These are phyloP conservation scores for Schrenkiella parvula DNA, from an alignment of 345 rosid genomes.

Conservation along the genomic window DNA sequence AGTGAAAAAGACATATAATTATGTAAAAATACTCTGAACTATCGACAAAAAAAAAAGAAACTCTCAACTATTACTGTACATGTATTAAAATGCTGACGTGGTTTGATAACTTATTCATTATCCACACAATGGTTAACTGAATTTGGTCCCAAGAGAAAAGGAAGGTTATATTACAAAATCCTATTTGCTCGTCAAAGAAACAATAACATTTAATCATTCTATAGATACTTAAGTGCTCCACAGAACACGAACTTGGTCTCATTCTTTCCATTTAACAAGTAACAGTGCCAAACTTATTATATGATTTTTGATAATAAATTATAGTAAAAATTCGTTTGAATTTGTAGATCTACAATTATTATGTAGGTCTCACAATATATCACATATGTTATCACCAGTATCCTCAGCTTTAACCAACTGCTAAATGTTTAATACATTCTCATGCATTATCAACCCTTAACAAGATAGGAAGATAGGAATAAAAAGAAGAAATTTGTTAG, in stretches of 20 bases:
- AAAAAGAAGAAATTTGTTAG: background rate
- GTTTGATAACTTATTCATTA: slow-evolving; percentile 27
- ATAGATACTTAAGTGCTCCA: background rate
- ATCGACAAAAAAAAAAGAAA: too few species aligned
- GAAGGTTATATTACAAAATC: background rate
- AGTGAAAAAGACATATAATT: background rate
- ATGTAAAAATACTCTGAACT: slow-evolving; percentile 25
- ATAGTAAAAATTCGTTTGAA: background rate
- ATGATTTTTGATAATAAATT: background rate
- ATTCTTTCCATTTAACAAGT: background rate
- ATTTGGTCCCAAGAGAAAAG: slow-evolving; percentile 6
- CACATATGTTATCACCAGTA: background rate
- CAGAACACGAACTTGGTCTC: slow-evolving; percentile 13
- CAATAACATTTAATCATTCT: background rate
- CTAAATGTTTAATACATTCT: background rate
- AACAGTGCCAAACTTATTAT: background rate
- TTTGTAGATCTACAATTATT: background rate
- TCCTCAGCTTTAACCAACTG: slow-evolving; percentile 6
- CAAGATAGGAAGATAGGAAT: too few species aligned
- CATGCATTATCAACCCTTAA: background rate
- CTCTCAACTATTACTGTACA: slow-evolving; percentile 25
- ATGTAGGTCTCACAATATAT: background rate
- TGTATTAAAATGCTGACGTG: slow-evolving; percentile 12
- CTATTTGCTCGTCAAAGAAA: background rate
- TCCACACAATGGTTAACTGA: slow-evolving; percentile 21